Percentiles rank a stretch among this genome's conserved stretches.
Evolutionary conservation across 2,329 filamentous ascomycete genomes (phyloP).

Genomic region (Metarhizium anisopliae): DNA sequence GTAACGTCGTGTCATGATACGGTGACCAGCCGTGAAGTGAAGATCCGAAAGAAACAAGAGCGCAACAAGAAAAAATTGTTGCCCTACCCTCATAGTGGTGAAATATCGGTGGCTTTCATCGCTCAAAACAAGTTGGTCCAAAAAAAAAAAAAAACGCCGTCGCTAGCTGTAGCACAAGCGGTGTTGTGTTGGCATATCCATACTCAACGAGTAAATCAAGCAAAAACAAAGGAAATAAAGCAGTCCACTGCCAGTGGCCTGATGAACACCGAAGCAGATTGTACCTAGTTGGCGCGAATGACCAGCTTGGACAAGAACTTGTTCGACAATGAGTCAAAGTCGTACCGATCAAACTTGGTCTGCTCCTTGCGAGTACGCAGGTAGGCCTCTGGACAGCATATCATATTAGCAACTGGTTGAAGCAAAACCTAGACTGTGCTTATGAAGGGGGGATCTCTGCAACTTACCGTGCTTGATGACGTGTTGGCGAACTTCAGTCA

Average conservation of each 20-base stretch:
- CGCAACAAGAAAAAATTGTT: neutral
- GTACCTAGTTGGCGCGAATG: conserved; percentile 72
- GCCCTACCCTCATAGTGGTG: neutral
- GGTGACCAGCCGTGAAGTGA: conserved; percentile 24
- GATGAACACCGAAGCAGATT: neutral
- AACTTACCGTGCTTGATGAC: conserved; percentile 86
- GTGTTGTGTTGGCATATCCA: conserved; percentile 20
- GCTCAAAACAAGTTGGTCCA: conserved; percentile 24
- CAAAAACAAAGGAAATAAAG: conserved; percentile 4
- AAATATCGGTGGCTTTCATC: conserved; percentile 3
- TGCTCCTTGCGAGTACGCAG: conserved; percentile 64
- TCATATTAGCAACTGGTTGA: conserved; percentile 12
- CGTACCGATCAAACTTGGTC: conserved; percentile 77
- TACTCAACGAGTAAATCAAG: conserved; percentile 15
- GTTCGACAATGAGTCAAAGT: conserved; percentile 94
- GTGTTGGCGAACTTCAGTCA: conserved; percentile 91
- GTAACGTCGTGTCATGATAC: conserved; percentile 22
- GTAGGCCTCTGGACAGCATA: conserved; percentile 61
- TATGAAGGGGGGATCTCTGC: neutral
- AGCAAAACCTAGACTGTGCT: neutral
- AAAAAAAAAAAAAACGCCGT: conserved; percentile 26
- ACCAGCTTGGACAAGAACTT: conserved; percentile 96
- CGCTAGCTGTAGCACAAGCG: conserved; percentile 27
- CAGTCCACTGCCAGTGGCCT: neutral
- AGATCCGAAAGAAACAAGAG: conserved; percentile 16